A percentile compares a stretch with the other conserved stretches of the same genome.
These are phyloP conservation scores for Gracilariopsis chorda DNA, from an alignment of 23 red algal species.

Conservation along the genomic window DNA sequence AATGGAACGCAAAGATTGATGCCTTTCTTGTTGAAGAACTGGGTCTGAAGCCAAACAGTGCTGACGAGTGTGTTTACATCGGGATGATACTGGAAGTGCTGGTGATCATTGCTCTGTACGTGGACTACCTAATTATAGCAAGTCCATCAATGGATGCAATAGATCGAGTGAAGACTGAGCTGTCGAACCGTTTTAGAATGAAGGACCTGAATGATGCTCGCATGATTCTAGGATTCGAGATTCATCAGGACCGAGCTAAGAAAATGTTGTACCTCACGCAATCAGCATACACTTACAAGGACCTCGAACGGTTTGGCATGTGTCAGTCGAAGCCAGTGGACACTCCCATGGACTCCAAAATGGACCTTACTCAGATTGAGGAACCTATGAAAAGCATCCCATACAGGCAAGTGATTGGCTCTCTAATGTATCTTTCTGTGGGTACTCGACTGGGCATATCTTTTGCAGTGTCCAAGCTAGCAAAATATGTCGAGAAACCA, in stretches of 20 bases:
- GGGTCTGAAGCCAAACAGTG: not conserved
- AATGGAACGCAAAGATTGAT: not conserved
- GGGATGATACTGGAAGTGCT: not conserved
- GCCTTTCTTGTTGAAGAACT: not conserved
- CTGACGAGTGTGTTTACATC: conserved; percentile 2
- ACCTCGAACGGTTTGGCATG: conserved; percentile 39
- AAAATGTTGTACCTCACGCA: not conserved
- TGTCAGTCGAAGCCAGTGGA: not conserved
- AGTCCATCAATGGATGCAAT: not conserved
- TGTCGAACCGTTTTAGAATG: not conserved
- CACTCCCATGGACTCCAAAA: conserved; percentile 10
- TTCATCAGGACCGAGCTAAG: not conserved
- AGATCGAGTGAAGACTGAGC: not conserved
- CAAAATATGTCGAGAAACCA: not conserved
- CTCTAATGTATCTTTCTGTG: conserved; percentile 40
- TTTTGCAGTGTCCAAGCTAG: conserved; percentile 12
- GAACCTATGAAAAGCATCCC: not conserved
- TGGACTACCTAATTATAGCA: conserved; percentile 20
- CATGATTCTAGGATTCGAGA: conserved; percentile 23
- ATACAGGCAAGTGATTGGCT: conserved; percentile 21
- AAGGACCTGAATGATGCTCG: conserved; percentile 11
- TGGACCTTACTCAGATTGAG: not conserved
- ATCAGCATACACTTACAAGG: not conserved
- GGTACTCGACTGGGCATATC: no score
- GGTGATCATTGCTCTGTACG: conserved; percentile 35